phyloP scores from a whole-genome alignment of 2,329 filamentous ascomycete species.

The Lasiodiplodia sp. region DNA sequence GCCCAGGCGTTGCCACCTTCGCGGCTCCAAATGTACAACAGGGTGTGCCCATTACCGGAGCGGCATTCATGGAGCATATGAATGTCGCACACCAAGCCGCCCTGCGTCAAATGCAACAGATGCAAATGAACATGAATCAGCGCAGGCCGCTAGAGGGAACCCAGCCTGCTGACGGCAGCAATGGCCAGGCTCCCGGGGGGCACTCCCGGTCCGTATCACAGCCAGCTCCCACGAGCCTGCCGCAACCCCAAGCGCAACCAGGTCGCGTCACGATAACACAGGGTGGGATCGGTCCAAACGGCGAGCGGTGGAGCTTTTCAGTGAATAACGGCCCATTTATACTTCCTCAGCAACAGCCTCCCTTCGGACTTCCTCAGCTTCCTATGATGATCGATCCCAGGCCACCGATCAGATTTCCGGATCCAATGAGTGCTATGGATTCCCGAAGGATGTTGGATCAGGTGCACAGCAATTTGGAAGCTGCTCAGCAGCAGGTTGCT shows the following conservation, averaged over 20 bases:
- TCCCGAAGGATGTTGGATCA: constrained; percentile 19
- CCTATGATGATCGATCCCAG: constrained; percentile 3
- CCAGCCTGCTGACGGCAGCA: background rate
- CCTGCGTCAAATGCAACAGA: constrained; percentile 20
- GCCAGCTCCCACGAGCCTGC: constrained; percentile 30
- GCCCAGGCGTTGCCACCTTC: constrained; percentile 1
- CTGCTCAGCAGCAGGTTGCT: constrained; percentile 10
- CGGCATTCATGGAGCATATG: constrained; percentile 19
- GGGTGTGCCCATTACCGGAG: background rate
- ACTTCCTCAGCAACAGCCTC: constrained; percentile 33
- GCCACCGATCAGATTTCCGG: background rate
- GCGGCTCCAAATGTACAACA: constrained; percentile 4
- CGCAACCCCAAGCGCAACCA: constrained; percentile 34
- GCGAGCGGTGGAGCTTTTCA: constrained; percentile 61
- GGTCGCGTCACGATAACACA: constrained; percentile 51
- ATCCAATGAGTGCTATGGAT: constrained; percentile 1
- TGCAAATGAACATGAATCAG: constrained; percentile 14
- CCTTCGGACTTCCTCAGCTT: constrained; percentile 1
- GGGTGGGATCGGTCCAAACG: constrained; percentile 60
- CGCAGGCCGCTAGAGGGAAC: background rate
- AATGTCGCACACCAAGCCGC: constrained; percentile 15
- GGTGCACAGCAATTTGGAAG: constrained; percentile 14
- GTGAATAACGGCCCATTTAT: constrained; percentile 55
- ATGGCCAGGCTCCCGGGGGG: constrained; percentile 1
- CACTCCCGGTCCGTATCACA: constrained; percentile 10